phyloP scores from a whole-genome alignment of 345 rosid species.

The Schrenkiella parvula region DNA sequence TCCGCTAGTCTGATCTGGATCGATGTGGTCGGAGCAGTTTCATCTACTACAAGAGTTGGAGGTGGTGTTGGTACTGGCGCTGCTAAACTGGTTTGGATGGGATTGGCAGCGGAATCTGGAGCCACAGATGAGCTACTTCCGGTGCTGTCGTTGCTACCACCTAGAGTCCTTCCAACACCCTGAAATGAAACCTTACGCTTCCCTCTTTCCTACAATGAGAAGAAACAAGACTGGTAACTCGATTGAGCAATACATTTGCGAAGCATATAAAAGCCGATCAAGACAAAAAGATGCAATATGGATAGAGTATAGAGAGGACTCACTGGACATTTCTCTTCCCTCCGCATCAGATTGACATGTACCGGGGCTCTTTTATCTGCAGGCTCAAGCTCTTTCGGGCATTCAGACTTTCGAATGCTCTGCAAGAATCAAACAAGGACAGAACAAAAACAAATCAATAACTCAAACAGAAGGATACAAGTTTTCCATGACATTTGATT shows the following conservation, averaged over 20 bases:
- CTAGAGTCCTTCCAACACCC: conserved; percentile 89
- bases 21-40: conserved; percentile 65
- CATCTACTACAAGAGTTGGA: conserved; percentile 49
- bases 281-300: neutral
- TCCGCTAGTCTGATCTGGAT: conserved; percentile 86
- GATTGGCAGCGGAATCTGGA: conserved; percentile 24
- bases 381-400: conserved; percentile 98
- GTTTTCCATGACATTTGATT: neutral
- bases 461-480: neutral
- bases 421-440: conserved; percentile 28
- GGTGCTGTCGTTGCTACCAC: conserved; percentile 40
- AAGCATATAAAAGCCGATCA: neutral
- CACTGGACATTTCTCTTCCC: conserved; percentile 78
- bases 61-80: conserved; percentile 34
- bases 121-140: conserved; percentile 26
- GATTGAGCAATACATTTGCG: neutral
- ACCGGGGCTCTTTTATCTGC: conserved; percentile 77
- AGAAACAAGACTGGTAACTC: neutral
- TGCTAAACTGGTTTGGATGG: conserved; percentile 37
- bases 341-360: conserved; percentile 84
- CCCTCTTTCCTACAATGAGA: conserved; percentile 62
- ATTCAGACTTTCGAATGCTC: conserved; percentile 97
- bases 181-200: conserved; percentile 65
- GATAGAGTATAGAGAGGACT: conserved; percentile 34
- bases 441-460: neutral